Evolutionary conservation across 2,329 filamentous ascomycete genomes (phyloP).

Genomic region (Verticillium albo-atrum): DNA sequence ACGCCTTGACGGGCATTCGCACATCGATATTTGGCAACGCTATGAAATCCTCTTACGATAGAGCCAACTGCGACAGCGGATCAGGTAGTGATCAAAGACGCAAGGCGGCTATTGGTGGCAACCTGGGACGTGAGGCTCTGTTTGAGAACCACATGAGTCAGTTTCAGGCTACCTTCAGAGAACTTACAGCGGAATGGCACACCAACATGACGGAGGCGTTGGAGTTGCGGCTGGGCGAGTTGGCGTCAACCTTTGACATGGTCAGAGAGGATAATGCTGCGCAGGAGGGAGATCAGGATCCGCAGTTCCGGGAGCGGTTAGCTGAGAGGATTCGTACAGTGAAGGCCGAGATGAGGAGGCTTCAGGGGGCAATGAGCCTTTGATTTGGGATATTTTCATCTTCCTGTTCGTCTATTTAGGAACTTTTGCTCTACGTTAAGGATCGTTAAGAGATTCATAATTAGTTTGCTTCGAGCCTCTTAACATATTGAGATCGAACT

Average conservation of each 20-base stretch:
- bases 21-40: slow-evolving; percentile 31
- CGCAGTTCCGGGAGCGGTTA: slow-evolving; percentile 22
- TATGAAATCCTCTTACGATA: slow-evolving; percentile 29
- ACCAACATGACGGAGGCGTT: slow-evolving; percentile 11
- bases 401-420: too few relatives aligned
- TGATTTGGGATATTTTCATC: neutral
- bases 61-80: slow-evolving; percentile 27
- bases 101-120: slow-evolving; percentile 26
- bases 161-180: slow-evolving; percentile 18
- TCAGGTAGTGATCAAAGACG: slow-evolving; percentile 25
- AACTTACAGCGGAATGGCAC: slow-evolving; percentile 16
- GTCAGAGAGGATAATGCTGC: slow-evolving; percentile 31
- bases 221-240: slow-evolving; percentile 16
- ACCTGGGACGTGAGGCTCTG: slow-evolving; percentile 18
- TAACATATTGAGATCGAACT: too few relatives aligned
- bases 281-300: slow-evolving; percentile 29
- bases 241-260: slow-evolving; percentile 27
- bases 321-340: neutral
- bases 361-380: neutral
- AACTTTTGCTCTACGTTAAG: too few relatives aligned
- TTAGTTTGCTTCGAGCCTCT: too few relatives aligned
- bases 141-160: slow-evolving; percentile 24
- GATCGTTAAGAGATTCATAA: too few relatives aligned
- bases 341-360: neutral
- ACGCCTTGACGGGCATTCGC: slow-evolving; percentile 27